Base-by-base conservation (phyloP, 2,329 filamentous ascomycete species). In the Epichloe coenophiala region DNA sequence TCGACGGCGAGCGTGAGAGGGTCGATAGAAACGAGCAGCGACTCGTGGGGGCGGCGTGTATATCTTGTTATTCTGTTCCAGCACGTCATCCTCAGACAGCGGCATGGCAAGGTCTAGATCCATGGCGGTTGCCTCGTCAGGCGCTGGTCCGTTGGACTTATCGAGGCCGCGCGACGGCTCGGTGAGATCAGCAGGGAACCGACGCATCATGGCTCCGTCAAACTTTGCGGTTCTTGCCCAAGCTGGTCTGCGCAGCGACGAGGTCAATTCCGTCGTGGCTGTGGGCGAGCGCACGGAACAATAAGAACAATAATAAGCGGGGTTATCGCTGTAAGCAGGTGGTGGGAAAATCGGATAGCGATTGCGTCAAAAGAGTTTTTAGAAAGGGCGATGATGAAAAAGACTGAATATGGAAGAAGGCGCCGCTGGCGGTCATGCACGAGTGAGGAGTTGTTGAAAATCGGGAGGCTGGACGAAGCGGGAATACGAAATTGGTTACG, bases 1-100 rank as follows among this genome's bases (percentile, higher is more conserved):
- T 64, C 84, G 86, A 59, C 83, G 81, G 57, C 84, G 81, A 55
- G 74, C 77, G 57, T 80, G 80, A 4, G 73, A 78, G 37, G 76
- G 78, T 54, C 81, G 77, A 67, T 86, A 86, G 71, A 91, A 88
- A 56, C 86, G 84, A 49, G 85, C 85, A 58, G 85, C 85, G 61
- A 90, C 84, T 61, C 82, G 84, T 33, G 86, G 81, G 49, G 86
- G 86, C 44, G 85, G 86, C 48, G 81, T 78, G 61, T 78, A 70
- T 49, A 67, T 65, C 51, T 63, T 61, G 46, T 57, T 54, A 49
- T 68, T 65, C 35, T 63, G 60, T 9, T 66, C 66, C 23, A 64
- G 58, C 17, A 61, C 61, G 39, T 69, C 65, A 21, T 68, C 63
- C 35, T 68, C 64, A 38, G 60, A 53, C 12, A 67, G 65, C 17